These are phyloP conservation scores for Wickerhamiella alocasiicola DNA, from an alignment of 805 yeast genomes.

Conservation along the genomic window DNA sequence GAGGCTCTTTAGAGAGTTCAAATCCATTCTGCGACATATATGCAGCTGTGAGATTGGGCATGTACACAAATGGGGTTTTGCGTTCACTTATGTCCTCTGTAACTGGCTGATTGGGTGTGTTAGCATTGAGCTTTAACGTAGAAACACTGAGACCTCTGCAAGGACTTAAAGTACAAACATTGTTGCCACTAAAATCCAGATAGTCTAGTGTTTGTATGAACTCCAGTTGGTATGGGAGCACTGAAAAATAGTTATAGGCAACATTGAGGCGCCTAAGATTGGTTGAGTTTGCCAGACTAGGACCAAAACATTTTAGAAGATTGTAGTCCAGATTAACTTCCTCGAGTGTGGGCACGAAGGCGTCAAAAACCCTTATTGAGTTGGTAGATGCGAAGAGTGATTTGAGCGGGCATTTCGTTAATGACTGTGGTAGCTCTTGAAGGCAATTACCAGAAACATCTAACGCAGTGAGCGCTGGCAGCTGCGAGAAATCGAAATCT, in stretches of 20 bases:
- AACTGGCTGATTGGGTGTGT: slow-evolving; percentile 65
- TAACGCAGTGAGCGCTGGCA: slow-evolving; percentile 38
- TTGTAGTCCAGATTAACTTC: slow-evolving; percentile 72
- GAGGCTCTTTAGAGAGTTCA: slow-evolving; percentile 37
- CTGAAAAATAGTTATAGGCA: slow-evolving; percentile 61
- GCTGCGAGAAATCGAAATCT: slow-evolving; percentile 43
- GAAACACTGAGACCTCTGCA: slow-evolving; percentile 1
- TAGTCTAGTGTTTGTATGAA: slow-evolving; percentile 37
- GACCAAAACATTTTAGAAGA: slow-evolving; percentile 41
- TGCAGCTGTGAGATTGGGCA: slow-evolving; percentile 1
- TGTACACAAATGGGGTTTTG: slow-evolving; percentile 25
- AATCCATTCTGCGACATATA: slow-evolving; percentile 2
- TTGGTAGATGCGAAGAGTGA: slow-evolving; percentile 18
- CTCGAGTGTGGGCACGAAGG: slow-evolving; percentile 37
- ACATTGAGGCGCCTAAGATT: slow-evolving; percentile 58
- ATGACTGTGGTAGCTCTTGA: slow-evolving; percentile 35
- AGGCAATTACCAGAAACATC: slow-evolving; percentile 72
- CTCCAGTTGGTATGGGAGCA: slow-evolving; percentile 51
- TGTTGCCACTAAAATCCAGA: slow-evolving; percentile 41
- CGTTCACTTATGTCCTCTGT: slow-evolving; percentile 37
- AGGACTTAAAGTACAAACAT: not conserved
- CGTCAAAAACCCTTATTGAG: slow-evolving; percentile 41
- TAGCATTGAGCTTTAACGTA: not conserved
- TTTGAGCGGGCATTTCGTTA: slow-evolving; percentile 12
- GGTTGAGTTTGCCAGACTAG: slow-evolving; percentile 43